Conservation (phyloP, 2,329 filamentous ascomycete genomes). For the Malbranchea cinnamomea region DNA sequence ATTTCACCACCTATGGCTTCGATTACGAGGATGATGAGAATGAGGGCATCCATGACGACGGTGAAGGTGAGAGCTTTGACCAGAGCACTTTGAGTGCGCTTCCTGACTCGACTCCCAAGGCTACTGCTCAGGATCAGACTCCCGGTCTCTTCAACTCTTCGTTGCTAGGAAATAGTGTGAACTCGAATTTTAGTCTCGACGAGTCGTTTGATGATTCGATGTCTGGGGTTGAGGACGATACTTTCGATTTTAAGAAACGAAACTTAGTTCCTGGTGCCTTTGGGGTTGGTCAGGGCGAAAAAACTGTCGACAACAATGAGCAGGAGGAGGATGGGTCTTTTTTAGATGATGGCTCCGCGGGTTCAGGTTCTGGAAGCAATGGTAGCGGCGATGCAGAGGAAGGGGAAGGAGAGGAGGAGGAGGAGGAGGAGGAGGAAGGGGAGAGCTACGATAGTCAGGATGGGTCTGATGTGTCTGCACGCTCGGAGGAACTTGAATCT, state of each 20-base stretch:
- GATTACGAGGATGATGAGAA: slow-evolving; percentile 64
- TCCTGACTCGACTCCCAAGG: slow-evolving; percentile 35
- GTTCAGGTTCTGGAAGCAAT: slow-evolving; percentile 55
- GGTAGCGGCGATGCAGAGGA: no score
- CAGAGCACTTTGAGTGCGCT: slow-evolving; percentile 37
- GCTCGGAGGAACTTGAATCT: slow-evolving; percentile 44
- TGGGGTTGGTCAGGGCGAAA: slow-evolving; percentile 45
- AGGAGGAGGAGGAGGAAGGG: no score
- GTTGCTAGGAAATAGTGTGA: slow-evolving; percentile 21
- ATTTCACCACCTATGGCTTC: slow-evolving; percentile 90
- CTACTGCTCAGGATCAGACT: slow-evolving; percentile 15
- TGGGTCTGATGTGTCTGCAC: no score
- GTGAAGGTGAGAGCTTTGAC: slow-evolving; percentile 31
- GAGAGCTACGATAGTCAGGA: no score
- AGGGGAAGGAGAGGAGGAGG: no score
- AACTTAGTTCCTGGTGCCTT: slow-evolving; percentile 65
- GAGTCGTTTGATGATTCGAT: slow-evolving; percentile 24
- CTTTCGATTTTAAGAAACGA: slow-evolving; percentile 41
- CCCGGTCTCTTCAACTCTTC: slow-evolving; percentile 13
- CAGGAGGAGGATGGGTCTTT: slow-evolving; percentile 52
- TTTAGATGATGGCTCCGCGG: slow-evolving; percentile 85
- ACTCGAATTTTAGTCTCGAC: slow-evolving; percentile 25
- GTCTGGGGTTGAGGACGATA: slow-evolving; percentile 36
- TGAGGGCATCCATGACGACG: no score
- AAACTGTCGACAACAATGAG: slow-evolving; percentile 32